Evolutionary conservation across 1,284 basidiomycete genomes (phyloP).

Genomic region (Apiotrichum siamense): DNA sequence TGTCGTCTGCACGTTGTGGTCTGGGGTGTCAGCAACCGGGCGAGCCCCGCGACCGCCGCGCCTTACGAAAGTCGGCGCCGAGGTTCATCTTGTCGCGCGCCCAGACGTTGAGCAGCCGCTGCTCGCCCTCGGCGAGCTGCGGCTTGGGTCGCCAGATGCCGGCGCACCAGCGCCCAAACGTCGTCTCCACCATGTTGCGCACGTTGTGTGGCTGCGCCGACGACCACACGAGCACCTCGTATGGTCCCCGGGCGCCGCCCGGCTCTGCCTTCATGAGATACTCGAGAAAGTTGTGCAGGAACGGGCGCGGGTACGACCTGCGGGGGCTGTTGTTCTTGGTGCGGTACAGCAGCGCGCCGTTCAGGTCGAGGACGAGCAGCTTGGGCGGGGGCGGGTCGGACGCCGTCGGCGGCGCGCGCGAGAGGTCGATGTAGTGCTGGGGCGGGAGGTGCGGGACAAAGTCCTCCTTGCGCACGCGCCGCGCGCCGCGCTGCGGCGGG

Average conservation of each 20-base stretch:
- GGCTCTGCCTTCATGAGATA: conserved; percentile 39
- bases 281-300: conserved; percentile 38
- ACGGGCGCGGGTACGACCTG: conserved; percentile 36
- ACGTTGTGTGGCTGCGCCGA: conserved; percentile 47
- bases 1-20: conserved; percentile 33
- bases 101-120: conserved; percentile 42
- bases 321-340: conserved; percentile 13
- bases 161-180: conserved; percentile 30
- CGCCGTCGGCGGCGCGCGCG: background rate
- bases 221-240: conserved; percentile 45
- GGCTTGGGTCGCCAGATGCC: conserved; percentile 32
- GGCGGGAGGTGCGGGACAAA: background rate
- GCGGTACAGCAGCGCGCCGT: conserved; percentile 44
- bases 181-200: conserved; percentile 36
- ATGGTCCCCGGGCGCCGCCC: conserved; percentile 17
- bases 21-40: too few species aligned
- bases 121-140: conserved; percentile 19
- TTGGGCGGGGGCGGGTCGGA: conserved; percentile 18
- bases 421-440: conserved; percentile 2
- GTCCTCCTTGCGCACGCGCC: background rate
- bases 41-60: conserved; percentile 10
- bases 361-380: conserved; percentile 45
- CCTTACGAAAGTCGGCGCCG: conserved; percentile 35
- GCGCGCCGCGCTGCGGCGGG: too few species aligned
- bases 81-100: conserved; percentile 43